Conservation (phyloP, 2,329 filamentous ascomycete genomes). For the Acephala macrosclerotiorum region DNA sequence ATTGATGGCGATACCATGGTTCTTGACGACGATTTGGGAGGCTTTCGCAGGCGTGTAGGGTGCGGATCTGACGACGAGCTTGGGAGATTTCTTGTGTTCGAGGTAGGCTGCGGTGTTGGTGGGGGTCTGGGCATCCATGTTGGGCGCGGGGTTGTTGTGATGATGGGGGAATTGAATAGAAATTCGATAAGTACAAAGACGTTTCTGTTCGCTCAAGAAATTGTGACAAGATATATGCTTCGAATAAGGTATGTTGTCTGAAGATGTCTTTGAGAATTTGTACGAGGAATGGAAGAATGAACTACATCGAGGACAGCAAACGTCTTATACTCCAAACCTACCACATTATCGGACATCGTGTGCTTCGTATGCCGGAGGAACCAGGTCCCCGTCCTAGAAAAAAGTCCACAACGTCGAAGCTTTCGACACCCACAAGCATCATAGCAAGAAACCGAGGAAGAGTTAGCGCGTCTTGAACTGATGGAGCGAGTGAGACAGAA, state of each 20-base stretch:
- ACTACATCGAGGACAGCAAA: neutral
- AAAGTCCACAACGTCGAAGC: neutral
- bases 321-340: neutral
- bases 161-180: neutral
- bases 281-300: neutral
- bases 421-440: neutral
- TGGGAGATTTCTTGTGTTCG: constrained; percentile 39
- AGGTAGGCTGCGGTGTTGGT: constrained; percentile 25
- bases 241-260: neutral
- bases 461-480: neutral
- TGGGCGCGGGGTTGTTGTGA: neutral
- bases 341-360: neutral
- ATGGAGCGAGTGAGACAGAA: neutral
- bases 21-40: constrained; percentile 50
- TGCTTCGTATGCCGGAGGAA: neutral
- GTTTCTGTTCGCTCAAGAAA: neutral
- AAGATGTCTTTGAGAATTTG: neutral
- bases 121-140: neutral
- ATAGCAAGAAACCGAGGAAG: neutral
- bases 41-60: constrained; percentile 46
- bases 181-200: neutral
- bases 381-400: neutral
- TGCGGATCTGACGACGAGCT: constrained; percentile 45
- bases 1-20: constrained; percentile 50
- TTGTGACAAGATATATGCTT: neutral